Conservation (phyloP, 257 asterid genomes). For the Fraxinus americana region DNA sequence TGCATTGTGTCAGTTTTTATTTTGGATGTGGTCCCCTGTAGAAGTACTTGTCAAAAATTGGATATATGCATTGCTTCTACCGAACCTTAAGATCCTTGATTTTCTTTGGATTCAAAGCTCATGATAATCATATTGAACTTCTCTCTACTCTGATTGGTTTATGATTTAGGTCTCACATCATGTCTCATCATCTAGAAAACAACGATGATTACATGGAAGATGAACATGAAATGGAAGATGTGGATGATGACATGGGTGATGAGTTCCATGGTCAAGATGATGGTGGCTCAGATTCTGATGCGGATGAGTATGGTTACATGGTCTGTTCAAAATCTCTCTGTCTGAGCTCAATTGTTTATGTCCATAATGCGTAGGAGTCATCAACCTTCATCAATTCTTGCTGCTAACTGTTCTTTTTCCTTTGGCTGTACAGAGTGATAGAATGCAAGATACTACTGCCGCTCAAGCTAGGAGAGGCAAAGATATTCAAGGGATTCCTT, state of each 20-base stretch:
- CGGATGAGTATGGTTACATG: slow-evolving; percentile 70
- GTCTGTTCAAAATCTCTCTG: slow-evolving; percentile 42
- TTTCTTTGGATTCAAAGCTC: background rate
- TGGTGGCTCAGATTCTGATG: slow-evolving; percentile 82
- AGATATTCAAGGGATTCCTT: slow-evolving; percentile 97
- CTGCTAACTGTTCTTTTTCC: background rate
- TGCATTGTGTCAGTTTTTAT: background rate
- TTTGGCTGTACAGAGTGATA: slow-evolving; percentile 45
- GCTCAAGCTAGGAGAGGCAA: slow-evolving; percentile 85
- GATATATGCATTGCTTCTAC: background rate
- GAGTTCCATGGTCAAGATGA: slow-evolving; percentile 57
- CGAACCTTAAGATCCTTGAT: slow-evolving; percentile 5
- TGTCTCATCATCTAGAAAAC: slow-evolving; percentile 62
- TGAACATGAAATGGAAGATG: slow-evolving; percentile 83
- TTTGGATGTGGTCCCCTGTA: background rate
- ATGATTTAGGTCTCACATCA: slow-evolving; percentile 40
- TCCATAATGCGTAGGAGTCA: background rate
- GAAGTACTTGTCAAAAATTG: no score
- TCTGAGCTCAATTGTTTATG: background rate
- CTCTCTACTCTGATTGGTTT: background rate
- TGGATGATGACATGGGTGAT: slow-evolving; percentile 69
- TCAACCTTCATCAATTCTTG: background rate
- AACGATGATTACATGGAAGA: slow-evolving; percentile 79
- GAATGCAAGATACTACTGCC: slow-evolving; percentile 80
- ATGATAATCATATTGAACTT: background rate